Conservation (phyloP, 495 filamentous ascomycete species). For the Xylaria sp. region DNA sequence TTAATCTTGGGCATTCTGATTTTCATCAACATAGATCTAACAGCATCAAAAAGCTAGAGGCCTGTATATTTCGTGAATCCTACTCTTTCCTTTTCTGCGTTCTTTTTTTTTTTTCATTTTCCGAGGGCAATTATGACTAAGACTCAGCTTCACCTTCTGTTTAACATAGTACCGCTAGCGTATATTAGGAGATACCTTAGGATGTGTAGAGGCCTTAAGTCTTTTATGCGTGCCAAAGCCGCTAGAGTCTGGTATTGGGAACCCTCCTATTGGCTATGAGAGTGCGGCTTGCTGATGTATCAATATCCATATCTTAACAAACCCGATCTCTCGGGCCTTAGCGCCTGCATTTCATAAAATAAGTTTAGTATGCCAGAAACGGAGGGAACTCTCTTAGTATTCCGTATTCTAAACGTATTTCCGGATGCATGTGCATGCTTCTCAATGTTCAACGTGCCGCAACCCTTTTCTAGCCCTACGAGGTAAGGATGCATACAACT, state of each 20-base stretch:
- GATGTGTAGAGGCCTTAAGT: background rate
- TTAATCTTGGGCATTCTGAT: too few relatives aligned
- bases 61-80: background rate
- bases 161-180: background rate
- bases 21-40: background rate
- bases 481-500: background rate
- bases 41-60: background rate
- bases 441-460: background rate
- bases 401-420: background rate
- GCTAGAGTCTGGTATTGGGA: too few relatives aligned
- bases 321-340: background rate
- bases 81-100: background rate
- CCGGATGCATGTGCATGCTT: background rate
- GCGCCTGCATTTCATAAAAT: background rate
- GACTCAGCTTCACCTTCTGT: background rate
- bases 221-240: too few relatives aligned
- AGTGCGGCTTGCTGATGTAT: background rate
- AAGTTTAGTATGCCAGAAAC: background rate
- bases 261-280: background rate
- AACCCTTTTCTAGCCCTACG: background rate
- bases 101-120: background rate
- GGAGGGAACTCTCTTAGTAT: background rate
- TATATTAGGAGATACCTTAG: background rate
- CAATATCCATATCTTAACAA: background rate
- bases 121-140: background rate